Percentiles rank a stretch among this genome's conserved stretches.
Conservation (phyloP, 1,139 yeast species). For the Lodderomyces orthopsilosis region DNA sequence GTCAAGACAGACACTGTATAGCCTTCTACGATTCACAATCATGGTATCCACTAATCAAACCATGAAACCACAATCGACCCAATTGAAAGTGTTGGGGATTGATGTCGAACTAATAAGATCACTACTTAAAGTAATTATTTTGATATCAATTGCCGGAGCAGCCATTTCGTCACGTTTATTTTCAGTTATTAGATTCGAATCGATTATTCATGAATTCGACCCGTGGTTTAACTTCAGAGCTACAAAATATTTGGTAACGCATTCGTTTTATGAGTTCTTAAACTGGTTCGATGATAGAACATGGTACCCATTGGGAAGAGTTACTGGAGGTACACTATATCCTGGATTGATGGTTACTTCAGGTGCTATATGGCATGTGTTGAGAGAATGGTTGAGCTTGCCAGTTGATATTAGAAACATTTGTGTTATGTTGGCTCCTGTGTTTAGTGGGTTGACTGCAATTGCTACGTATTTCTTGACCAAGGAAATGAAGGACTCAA, state of each 20-base stretch:
- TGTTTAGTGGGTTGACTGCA: slow-evolving; percentile 91
- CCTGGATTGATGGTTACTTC: slow-evolving; percentile 99
- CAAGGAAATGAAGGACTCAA: slow-evolving; percentile 82
- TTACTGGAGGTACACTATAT: slow-evolving; percentile 96
- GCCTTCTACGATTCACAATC: background rate
- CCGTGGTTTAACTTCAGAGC: slow-evolving; percentile 99
- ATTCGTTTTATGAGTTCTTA: slow-evolving; percentile 84
- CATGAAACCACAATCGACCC: slow-evolving; percentile 16
- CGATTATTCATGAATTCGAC: slow-evolving; percentile 97
- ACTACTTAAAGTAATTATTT: slow-evolving; percentile 61
- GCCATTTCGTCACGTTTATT: slow-evolving; percentile 85
- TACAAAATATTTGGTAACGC: slow-evolving; percentile 79
- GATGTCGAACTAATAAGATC: slow-evolving; percentile 41
- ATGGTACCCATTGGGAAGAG: slow-evolving; percentile 99
- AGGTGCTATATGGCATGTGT: slow-evolving; percentile 77
- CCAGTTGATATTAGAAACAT: slow-evolving; percentile 95
- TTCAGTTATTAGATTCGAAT: slow-evolving; percentile 82
- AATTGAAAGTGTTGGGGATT: slow-evolving; percentile 33
- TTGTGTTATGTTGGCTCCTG: slow-evolving; percentile 96
- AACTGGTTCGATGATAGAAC: slow-evolving; percentile 99
- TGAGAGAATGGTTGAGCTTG: slow-evolving; percentile 61
- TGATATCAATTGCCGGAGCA: slow-evolving; percentile 78
- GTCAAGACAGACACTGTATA: background rate
- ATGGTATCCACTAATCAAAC: background rate
- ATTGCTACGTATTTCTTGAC: slow-evolving; percentile 88